Base-by-base conservation (phyloP, 371 early-diverging fungal genomes). In the Lichtheimia ornata region DNA sequence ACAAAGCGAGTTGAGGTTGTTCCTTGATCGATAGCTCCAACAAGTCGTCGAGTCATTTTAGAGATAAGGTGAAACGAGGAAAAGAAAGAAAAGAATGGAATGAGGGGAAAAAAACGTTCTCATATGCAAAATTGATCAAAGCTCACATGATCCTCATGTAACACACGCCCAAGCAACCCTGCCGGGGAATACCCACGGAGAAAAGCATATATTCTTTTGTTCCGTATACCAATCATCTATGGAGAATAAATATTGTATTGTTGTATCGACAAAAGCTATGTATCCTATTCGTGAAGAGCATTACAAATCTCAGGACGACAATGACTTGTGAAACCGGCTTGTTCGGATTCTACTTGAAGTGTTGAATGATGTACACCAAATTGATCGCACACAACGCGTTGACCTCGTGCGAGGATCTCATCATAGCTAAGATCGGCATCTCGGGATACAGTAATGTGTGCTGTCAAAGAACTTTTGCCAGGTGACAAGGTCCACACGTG, bases 1-100 rank as follows among this genome's bases (percentile, higher is more conserved):
- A 98, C 85, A 79, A 97, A 95, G 13, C 98, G 87, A 25, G 97
- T 88, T 15, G 93, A 93, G 13, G 93, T 90, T 12, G 98, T 98
- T 66, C 98, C 98, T 75, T 98, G 95, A 75, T 98, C 98, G 57
- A 98, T 93, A 64, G 97, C 84, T 45, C 93, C 96, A 50, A 98
- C 59, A 35, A 58, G 59, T 15, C 50, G 59, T 15, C 50, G 50
- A 15, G 59, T 47, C 59, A 58, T 58, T 9, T 28, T 74, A 28
- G 4, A 1, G 22, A 50, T 20, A 56, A 63, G 27, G 20, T 12
- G 27, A 57, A 52, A 45, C 51, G 30, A 50, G 41, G 49, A 44
- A 49, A 40, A 49, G 50, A 50, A 50, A 24, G 41, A 20, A 56
- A 11, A 35, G 35, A 35, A 30, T 43, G 45, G 22, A 27, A 56